These are phyloP conservation scores for Penicillium sp. DNA, from an alignment of 2,329 filamentous ascomycete genomes.

Conservation along the genomic window DNA sequence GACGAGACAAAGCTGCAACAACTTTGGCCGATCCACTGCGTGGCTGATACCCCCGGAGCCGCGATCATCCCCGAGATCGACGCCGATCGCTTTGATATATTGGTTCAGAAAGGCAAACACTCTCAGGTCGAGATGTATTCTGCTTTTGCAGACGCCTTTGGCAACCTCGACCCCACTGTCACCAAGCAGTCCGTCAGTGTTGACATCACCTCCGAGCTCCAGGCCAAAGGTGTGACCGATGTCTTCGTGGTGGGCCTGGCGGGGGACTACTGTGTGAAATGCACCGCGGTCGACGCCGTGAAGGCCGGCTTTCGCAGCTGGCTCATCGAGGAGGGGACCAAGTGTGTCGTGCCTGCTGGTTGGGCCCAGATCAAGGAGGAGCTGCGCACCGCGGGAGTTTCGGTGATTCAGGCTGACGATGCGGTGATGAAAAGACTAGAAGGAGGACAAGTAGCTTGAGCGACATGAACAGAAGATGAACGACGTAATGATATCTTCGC, in stretches of 20 bases:
- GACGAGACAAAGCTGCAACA: slow-evolving; percentile 62
- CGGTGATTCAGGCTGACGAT: slow-evolving; percentile 58
- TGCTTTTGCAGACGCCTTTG: slow-evolving; percentile 80
- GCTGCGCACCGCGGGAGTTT: slow-evolving; percentile 59
- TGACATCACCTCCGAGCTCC: slow-evolving; percentile 61
- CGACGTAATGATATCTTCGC: too few species aligned
- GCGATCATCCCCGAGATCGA: slow-evolving; percentile 72
- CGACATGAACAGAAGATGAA: too few species aligned
- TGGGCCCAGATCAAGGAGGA: slow-evolving; percentile 59
- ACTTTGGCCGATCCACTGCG: slow-evolving; percentile 89
- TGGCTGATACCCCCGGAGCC: slow-evolving; percentile 70
- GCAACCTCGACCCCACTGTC: slow-evolving; percentile 39
- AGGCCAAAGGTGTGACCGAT: slow-evolving; percentile 61
- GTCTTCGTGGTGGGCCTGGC: slow-evolving; percentile 86
- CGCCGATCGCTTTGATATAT: slow-evolving; percentile 54
- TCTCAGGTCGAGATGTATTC: slow-evolving; percentile 86
- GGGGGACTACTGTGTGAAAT: slow-evolving; percentile 83
- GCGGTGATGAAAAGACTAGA: slow-evolving; percentile 55
- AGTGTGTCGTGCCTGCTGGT: slow-evolving; percentile 61
- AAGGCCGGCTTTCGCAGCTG: slow-evolving; percentile 73
- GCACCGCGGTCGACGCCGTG: slow-evolving; percentile 73
- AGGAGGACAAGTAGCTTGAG: background rate
- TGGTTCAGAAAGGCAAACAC: slow-evolving; percentile 77
- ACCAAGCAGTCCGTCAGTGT: slow-evolving; percentile 46
- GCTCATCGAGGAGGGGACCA: slow-evolving; percentile 75